Evolutionary conservation across 306 rosid species (phyloP).

Genomic region (Rubus parviflorus): DNA sequence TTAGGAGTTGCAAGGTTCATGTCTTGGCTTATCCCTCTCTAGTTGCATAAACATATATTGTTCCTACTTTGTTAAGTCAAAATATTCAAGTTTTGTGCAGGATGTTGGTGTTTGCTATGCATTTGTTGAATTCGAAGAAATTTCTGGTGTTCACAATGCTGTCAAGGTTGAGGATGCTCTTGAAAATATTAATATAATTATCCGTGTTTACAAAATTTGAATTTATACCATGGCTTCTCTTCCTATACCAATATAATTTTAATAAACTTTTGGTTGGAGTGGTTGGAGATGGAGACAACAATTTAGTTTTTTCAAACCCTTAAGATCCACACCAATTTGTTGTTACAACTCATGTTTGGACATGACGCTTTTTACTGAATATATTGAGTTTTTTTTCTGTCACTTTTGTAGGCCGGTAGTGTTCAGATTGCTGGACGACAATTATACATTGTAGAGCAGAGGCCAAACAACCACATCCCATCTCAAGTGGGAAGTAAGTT

Average conservation of each 20-base stretch:
- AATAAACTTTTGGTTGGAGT: neutral
- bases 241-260: neutral
- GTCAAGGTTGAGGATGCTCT: constrained; percentile 60
- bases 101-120: constrained; percentile 95
- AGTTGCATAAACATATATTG: constrained; percentile 11
- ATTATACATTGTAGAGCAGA: constrained; percentile 89
- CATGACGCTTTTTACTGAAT: neutral
- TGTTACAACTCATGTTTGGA: neutral
- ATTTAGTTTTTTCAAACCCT: neutral
- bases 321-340: neutral
- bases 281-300: neutral
- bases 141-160: constrained; percentile 82
- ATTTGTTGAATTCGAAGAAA: constrained; percentile 90
- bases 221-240: neutral
- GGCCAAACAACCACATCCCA: constrained; percentile 82
- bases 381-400: neutral
- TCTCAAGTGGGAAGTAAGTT: constrained; percentile 78
- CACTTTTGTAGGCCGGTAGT: constrained; percentile 58
- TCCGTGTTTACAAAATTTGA: neutral
- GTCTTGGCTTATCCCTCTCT: constrained; percentile 12
- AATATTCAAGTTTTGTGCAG: too few species aligned
- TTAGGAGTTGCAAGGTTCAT: constrained; percentile 89
- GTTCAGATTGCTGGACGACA: constrained; percentile 80
- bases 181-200: neutral
- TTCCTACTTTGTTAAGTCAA: constrained; percentile 22